Evolutionary conservation across 2,329 filamentous ascomycete species (phyloP).

Genomic region (Magnaporthiopsis incrustans): DNA sequence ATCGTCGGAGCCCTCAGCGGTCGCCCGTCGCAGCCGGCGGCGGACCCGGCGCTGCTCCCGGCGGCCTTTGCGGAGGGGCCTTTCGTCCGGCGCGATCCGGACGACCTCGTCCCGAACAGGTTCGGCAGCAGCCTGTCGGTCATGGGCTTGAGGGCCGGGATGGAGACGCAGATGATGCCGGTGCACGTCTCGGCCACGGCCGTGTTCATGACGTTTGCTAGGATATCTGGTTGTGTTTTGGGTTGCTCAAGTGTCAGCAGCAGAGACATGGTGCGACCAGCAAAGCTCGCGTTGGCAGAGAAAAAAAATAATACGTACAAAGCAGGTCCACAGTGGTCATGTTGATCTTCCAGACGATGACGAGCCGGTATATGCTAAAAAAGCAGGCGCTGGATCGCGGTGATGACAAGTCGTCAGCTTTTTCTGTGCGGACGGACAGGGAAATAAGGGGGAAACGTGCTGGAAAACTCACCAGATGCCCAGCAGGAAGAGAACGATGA

Average conservation of each 20-base stretch:
- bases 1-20: no score
- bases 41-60: no score
- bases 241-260: not conserved
- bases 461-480: conserved; percentile 18
- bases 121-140: conserved; percentile 11
- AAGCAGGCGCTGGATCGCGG: not conserved
- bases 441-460: no score
- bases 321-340: no score
- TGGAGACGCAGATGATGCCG: conserved; percentile 25
- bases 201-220: conserved; percentile 22
- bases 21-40: no score
- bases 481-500: conserved; percentile 20
- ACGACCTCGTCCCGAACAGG: not conserved
- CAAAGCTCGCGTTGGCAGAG: no score
- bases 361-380: conserved; percentile 17
- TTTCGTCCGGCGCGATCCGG: no score
- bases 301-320: no score
- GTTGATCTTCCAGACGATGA: conserved; percentile 14
- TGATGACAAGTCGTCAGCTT: no score
- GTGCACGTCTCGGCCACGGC: conserved; percentile 24
- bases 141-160: conserved; percentile 21
- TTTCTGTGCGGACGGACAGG: no score
- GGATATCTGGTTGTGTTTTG: conserved; percentile 14
- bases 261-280: not conserved
- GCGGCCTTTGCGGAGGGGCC: no score